These are phyloP conservation scores for Tanacetum coccineum DNA, from an alignment of 129 eudicot genomes.

Conservation along the genomic window DNA sequence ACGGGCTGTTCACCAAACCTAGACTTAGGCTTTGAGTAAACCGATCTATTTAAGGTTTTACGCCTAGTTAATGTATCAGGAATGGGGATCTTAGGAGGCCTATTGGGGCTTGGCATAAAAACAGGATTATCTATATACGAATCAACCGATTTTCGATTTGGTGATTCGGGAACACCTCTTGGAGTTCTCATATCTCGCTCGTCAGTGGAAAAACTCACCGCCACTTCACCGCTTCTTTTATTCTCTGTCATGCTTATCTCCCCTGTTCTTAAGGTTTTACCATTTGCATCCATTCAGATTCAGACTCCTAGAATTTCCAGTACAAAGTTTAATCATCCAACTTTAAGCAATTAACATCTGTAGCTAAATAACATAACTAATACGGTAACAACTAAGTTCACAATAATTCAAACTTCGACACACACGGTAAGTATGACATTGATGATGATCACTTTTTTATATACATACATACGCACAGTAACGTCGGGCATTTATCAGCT, in stretches of 20 bases:
- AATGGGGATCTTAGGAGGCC: constrained; percentile 72
- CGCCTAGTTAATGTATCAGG: constrained; percentile 48
- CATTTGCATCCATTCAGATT: constrained; percentile 53
- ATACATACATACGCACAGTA: not conserved
- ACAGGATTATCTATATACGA: constrained; percentile 47
- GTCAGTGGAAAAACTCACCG: constrained; percentile 37
- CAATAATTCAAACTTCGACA: too few relatives aligned
- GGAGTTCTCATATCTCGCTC: constrained; percentile 35
- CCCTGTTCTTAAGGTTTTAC: constrained; percentile 39
- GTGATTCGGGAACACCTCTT: constrained; percentile 28
- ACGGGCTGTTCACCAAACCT: constrained; percentile 86
- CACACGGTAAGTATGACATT: too few relatives aligned
- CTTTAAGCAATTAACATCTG: not conserved
- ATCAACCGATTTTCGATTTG: constrained; percentile 33
- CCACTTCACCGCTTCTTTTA: constrained; percentile 45
- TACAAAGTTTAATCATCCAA: constrained; percentile 5
- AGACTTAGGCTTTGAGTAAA: constrained; percentile 73
- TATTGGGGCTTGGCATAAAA: constrained; percentile 52
- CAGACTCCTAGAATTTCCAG: constrained; percentile 27
- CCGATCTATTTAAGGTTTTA: constrained; percentile 41
- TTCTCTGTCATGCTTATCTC: constrained; percentile 65
- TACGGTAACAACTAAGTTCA: not conserved
- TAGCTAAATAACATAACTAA: constrained; percentile 1
- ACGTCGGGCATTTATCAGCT: constrained; percentile 2
- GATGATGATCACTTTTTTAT: too few relatives aligned